phyloP scores from a whole-genome alignment of 257 asterid species.

The Datura wrightii region DNA sequence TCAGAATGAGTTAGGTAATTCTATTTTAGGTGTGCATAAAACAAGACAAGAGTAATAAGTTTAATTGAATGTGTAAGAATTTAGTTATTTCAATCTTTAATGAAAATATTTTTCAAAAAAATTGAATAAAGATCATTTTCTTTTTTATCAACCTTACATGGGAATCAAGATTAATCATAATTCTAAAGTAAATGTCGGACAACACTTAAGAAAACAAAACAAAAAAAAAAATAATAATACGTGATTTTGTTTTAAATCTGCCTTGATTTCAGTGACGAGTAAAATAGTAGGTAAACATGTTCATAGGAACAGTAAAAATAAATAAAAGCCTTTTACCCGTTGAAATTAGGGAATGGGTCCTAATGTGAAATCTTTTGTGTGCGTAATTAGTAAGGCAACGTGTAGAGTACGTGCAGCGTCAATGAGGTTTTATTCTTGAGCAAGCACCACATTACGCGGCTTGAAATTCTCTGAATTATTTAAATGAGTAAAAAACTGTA shows the following conservation, averaged over 20 bases:
- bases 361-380: not conserved
- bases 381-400: constrained; percentile 13
- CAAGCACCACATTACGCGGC: constrained; percentile 22
- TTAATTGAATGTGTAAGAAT: too few species aligned
- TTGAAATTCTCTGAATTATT: not conserved
- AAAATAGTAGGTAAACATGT: not conserved
- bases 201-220: too few species aligned
- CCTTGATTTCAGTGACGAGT: not conserved
- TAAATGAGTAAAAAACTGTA: not conserved
- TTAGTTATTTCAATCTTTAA: too few species aligned
- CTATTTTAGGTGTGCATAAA: too few species aligned
- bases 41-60: too few species aligned
- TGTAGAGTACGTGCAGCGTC: constrained; percentile 21
- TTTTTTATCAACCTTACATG: too few species aligned
- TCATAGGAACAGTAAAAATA: not conserved
- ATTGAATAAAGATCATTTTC: too few species aligned
- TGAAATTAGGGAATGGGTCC: not conserved
- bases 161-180: too few species aligned
- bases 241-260: not conserved
- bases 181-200: too few species aligned
- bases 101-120: too few species aligned
- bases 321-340: not conserved
- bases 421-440: not conserved
- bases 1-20: too few species aligned
- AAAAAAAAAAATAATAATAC: too few species aligned